Conservation (phyloP, 2,329 filamentous ascomycete species). For the Epichloe hybrida region DNA sequence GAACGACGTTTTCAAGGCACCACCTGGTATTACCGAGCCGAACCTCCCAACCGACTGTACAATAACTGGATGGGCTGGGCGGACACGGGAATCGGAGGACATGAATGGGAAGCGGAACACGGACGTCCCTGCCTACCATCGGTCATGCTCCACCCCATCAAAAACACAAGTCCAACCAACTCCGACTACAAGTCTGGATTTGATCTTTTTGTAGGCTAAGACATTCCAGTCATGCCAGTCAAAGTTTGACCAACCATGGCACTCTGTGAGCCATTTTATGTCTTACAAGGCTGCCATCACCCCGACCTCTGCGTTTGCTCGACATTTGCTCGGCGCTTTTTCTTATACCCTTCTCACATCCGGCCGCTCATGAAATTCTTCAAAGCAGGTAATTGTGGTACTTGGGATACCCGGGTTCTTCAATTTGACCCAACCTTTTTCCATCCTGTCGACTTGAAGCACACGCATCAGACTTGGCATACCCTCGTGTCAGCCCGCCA, state of each 20-base stretch:
- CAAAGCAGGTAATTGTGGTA: no score
- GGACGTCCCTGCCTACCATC: constrained; percentile 45
- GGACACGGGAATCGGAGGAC: constrained; percentile 40
- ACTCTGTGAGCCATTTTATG: not conserved
- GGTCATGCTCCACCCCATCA: constrained; percentile 46
- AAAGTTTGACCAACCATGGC: not conserved
- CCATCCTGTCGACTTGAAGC: not conserved
- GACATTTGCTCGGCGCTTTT: not conserved
- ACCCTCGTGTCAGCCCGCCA: not conserved
- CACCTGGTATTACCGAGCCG: constrained; percentile 48
- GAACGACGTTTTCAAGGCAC: constrained; percentile 43
- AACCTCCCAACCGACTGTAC: constrained; percentile 43
- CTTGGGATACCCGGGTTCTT: not conserved
- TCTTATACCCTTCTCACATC: not conserved
- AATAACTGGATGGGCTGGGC: constrained; percentile 51
- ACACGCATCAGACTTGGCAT: not conserved
- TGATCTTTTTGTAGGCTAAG: constrained; percentile 25
- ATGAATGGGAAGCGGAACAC: constrained; percentile 40
- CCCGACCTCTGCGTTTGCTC: not conserved
- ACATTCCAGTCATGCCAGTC: not conserved
- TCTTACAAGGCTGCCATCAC: not conserved
- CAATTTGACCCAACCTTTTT: not conserved
- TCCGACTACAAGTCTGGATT: constrained; percentile 27
- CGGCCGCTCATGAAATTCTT: no score
- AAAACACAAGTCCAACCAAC: constrained; percentile 39